Percentiles rank a stretch among this genome's conserved stretches.
These are phyloP conservation scores for Dacryopinax spathularia DNA, from an alignment of 768 basidiomycete genomes.

Conservation along the genomic window DNA sequence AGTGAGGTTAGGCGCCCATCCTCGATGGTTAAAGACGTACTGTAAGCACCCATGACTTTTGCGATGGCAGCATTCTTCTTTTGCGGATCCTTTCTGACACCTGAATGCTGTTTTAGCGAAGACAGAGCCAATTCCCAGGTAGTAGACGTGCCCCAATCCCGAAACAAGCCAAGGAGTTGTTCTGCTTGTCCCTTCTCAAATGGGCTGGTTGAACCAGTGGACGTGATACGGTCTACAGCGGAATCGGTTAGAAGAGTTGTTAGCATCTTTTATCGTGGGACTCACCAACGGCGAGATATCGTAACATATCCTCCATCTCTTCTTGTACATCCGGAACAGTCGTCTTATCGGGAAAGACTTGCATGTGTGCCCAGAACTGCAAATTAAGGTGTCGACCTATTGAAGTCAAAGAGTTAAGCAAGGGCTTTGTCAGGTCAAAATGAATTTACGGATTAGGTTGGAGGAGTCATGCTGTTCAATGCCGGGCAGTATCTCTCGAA, in stretches of 20 bases:
- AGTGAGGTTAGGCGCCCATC: too few relatives aligned
- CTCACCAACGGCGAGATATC: background rate
- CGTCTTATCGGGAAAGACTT: background rate
- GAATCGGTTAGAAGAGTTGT: background rate
- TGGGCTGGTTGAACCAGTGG: background rate
- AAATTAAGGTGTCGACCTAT: background rate
- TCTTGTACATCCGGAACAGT: background rate
- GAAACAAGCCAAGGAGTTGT: background rate
- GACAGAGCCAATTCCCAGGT: too few relatives aligned
- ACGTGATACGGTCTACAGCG: background rate
- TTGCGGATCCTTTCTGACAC: background rate
- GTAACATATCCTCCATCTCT: background rate
- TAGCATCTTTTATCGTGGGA: background rate
- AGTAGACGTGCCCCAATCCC: background rate
- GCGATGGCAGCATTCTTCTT: background rate
- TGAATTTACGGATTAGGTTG: background rate
- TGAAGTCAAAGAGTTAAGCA: too few relatives aligned
- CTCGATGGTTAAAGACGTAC: background rate
- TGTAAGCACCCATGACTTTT: background rate
- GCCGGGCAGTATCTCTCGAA: background rate
- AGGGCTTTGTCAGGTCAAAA: background rate
- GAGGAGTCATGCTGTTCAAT: background rate
- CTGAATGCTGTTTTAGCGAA: too few relatives aligned
- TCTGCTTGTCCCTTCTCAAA: background rate
- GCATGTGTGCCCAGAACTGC: background rate